Base-by-base conservation (phyloP, 202 grass and related monocot species). In the Carex arenaria region DNA sequence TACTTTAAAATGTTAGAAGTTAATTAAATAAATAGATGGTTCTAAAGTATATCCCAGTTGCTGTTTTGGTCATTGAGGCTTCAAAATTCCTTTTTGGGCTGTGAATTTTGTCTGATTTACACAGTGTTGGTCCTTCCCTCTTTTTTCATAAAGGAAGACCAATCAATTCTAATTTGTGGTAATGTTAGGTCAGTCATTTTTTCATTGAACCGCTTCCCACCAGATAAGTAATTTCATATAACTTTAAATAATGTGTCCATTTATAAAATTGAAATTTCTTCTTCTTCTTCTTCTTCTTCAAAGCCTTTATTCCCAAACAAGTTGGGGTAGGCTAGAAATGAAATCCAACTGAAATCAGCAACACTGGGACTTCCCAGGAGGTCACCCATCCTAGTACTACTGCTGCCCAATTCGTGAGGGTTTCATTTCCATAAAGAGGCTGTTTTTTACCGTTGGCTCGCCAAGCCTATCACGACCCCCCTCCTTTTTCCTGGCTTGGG, bases 61-160 rank as follows among this genome's bases (percentile, higher is more conserved):
- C 7, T 19, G 2, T n/a, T 77, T n/a, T 57, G 6, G 26, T 32
- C 3, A 36, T 15, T 10, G 26, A 56, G 13, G 52, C 52, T 57
- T 10, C 3, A 11, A 55, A 42, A 10, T 75, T 75, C 26, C 49
- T 9, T 34, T 77, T 56, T 18, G 14, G 72, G 49, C 45, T 57
- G 13, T 77, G 52, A 77, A 30, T 57, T 36, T 76, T 51, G 10
- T 76, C 23, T 77, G 52, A 77, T 71, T 17, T 32, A 55, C 47
- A 55, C 22, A 0, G 4, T 26, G 15, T 34, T 77, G 14, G 7
- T 57, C 28, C 28, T 57, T 30, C 34, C 26, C 72, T n/a, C 51
- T 19, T 77, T 67, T 47, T 77, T 76, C 72, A 57, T 57, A 77
- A 56, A 26, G 69, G 43, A 72, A 72, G 43, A 51, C 10, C 10